Base-by-base conservation (phyloP, 2,329 filamentous ascomycete genomes). In the Pseudogymnoascus sp. region DNA sequence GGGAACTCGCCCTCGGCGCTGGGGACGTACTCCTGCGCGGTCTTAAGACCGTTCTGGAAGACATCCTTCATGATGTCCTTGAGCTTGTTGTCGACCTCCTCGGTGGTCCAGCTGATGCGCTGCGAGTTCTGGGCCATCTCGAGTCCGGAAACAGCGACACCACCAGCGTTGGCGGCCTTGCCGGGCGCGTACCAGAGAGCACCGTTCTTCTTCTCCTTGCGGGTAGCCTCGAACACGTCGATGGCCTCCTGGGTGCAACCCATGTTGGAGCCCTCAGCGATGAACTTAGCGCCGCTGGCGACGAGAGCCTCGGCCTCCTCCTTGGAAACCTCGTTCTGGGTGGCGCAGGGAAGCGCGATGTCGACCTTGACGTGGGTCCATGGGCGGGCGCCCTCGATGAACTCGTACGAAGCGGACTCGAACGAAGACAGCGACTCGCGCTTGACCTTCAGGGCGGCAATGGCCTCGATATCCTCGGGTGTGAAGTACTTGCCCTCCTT, bases 71-170 rank as follows among this genome's bases (percentile, higher is more conserved):
- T 99, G 80, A 97, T 97, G 71, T 78, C 81, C 84, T 96, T 92
- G 73, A 99, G 88, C 80, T 91, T 91, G 70, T 83, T 80, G 78
- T 97, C 93, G 68, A 97, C 95, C 81, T 96, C 89, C 81, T 96
- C 90, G 55, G 82, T 73, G 28, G 90, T 90, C 95, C 95, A 99
- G 73, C 80, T 84, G 68, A 97, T 82, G 65, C 93, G 88, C 77
- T 88, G 79, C 68, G 89, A 93, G 86, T 99, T 97, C 86, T 99
- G 95, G 6, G 93, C 93, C 95, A 99, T 99, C 84, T 99, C 95
- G 49, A 99, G 86, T 71, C 95, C 95, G 2, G 92, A 96, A 41
- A 99, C 95, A 63, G 95, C 95, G 63, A 97, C 95, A 83, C 95
- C 95, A 77, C 95, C 95, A 69, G 91, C 92, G 82, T 97, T 97